Percentiles rank a stretch among this genome's conserved stretches.
phyloP scores from a whole-genome alignment of 495 filamentous ascomycete species.

The Aspergillus bertholletiae region DNA sequence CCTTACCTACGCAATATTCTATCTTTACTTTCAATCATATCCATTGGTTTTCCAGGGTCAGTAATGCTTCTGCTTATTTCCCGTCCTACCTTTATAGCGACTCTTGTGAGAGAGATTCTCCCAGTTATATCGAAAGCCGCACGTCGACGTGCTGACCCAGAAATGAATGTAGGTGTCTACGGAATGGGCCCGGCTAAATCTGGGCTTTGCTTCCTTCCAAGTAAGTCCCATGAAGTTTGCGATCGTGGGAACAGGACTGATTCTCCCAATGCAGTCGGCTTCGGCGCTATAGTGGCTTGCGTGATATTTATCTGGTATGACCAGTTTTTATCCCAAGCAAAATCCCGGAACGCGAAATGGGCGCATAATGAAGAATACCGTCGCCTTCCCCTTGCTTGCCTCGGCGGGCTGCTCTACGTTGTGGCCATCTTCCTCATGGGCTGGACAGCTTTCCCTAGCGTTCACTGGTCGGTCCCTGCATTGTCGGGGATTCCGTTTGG shows the following conservation, averaged over 20 bases:
- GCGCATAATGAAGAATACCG: constrained; percentile 37
- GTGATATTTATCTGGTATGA: constrained; percentile 39
- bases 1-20: too few species aligned
- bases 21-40: too few species aligned
- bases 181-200: background rate
- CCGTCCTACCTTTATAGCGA: too few species aligned
- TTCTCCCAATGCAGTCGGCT: constrained; percentile 15
- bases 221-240: background rate
- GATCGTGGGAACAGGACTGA: background rate
- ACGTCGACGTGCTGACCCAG: background rate
- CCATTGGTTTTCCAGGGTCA: too few species aligned
- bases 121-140: too few species aligned
- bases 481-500: constrained; percentile 37
- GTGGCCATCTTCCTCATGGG: constrained; percentile 39
- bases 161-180: background rate
- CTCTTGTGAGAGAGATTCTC: too few species aligned
- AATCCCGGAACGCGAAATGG: constrained; percentile 33
- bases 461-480: constrained; percentile 40
- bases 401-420: constrained; percentile 37
- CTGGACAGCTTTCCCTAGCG: constrained; percentile 33
- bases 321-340: constrained; percentile 29
- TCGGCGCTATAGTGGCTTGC: constrained; percentile 5
- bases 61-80: too few species aligned
- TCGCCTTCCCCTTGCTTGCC: constrained; percentile 36
- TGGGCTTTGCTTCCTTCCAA: background rate